Conservation (phyloP, 352 stramenopile genomes). For the Phytopythium sindhum region DNA sequence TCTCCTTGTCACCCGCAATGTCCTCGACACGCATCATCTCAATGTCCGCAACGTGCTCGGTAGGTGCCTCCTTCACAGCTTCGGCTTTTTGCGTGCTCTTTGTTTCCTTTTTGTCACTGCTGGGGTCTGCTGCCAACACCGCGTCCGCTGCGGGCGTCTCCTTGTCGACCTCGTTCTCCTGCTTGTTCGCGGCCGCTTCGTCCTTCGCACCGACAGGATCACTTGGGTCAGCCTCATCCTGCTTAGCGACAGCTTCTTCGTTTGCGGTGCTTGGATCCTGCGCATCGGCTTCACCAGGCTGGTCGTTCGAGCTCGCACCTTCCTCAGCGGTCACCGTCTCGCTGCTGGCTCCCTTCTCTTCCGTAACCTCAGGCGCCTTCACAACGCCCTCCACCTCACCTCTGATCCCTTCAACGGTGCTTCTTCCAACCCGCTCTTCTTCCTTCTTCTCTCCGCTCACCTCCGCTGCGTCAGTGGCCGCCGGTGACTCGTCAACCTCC, state of each 20-base stretch:
- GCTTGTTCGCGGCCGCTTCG: neutral
- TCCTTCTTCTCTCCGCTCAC: neutral
- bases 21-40: neutral
- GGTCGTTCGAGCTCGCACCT: conserved; percentile 2
- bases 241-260: neutral
- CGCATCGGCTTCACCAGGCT: neutral
- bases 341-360: conserved; percentile 2
- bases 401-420: neutral
- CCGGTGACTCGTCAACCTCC: neutral
- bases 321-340: neutral
- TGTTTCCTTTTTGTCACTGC: neutral
- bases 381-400: neutral
- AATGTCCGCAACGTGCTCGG: neutral
- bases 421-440: neutral
- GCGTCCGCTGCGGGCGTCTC: neutral
- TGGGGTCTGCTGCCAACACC: neutral
- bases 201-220: neutral
- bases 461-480: neutral
- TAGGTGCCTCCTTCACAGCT: neutral
- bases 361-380: neutral
- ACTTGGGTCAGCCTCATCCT: neutral
- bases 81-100: neutral
- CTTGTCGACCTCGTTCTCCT: neutral
- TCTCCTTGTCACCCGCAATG: neutral
- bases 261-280: neutral